phyloP scores from a whole-genome alignment of 306 rosid species.

The Prosopis cineraria region DNA sequence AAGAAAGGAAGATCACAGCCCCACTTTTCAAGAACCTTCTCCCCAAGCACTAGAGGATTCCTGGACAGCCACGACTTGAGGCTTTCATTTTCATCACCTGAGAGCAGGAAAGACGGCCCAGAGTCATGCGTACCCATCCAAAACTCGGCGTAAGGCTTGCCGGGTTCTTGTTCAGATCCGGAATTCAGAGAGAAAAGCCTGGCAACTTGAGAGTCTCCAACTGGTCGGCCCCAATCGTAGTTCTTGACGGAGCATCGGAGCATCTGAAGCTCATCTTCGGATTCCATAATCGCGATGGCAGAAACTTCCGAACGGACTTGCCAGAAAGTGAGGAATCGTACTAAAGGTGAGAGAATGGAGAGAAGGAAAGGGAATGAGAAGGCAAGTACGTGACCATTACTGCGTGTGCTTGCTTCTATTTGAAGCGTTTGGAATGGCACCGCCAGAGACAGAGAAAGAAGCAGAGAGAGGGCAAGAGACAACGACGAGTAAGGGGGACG shows the following conservation, averaged over 20 bases:
- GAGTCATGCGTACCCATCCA: slow-evolving; percentile 87
- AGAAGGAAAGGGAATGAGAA: neutral
- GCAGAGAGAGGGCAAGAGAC: neutral
- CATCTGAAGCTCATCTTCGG: slow-evolving; percentile 35
- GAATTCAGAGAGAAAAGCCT: slow-evolving; percentile 53
- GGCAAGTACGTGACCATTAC: neutral
- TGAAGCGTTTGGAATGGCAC: slow-evolving; percentile 34
- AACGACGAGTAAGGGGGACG: neutral
- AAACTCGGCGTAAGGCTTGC: slow-evolving; percentile 64
- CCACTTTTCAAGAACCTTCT: slow-evolving; percentile 57
- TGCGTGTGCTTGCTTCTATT: slow-evolving; percentile 38
- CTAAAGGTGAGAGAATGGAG: neutral
- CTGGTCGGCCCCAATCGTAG: slow-evolving; percentile 70
- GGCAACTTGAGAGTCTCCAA: slow-evolving; percentile 55
- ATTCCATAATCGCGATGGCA: slow-evolving; percentile 12
- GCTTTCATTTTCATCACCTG: slow-evolving; percentile 25
- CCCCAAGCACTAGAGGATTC: slow-evolving; percentile 65
- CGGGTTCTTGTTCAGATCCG: slow-evolving; percentile 39
- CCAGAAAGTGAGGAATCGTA: neutral
- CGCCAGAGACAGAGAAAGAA: slow-evolving; percentile 33
- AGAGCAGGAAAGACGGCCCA: slow-evolving; percentile 59
- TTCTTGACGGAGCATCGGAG: slow-evolving; percentile 61
- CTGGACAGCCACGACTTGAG: slow-evolving; percentile 68
- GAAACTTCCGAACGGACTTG: neutral
- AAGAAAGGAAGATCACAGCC: slow-evolving; percentile 71